These are phyloP conservation scores for Aspergillus glaucus DNA, from an alignment of 2,329 filamentous ascomycete species.

Conservation along the genomic window DNA sequence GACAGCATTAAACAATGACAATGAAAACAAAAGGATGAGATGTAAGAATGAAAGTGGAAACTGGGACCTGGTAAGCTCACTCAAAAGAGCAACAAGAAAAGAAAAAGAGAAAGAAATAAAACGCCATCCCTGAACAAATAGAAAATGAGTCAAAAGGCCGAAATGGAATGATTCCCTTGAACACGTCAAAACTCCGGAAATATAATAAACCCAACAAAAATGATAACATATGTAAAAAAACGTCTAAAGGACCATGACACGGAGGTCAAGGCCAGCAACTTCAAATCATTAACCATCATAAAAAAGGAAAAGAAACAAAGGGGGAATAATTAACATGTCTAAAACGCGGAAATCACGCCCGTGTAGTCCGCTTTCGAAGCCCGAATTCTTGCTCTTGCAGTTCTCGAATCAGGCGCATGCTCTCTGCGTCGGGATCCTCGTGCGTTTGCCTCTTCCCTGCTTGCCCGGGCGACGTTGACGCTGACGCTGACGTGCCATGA, in stretches of 20 bases:
- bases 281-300: not conserved
- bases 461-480: conserved; percentile 14
- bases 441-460: conserved; percentile 22
- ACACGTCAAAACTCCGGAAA: not conserved
- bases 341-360: conserved; percentile 8
- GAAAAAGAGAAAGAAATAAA: not conserved
- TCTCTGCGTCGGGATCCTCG: conserved; percentile 37
- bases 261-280: too few species aligned
- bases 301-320: not conserved
- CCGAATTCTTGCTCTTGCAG: conserved; percentile 43
- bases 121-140: not conserved
- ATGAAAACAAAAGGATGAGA: not conserved
- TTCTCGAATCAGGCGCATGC: conserved; percentile 39
- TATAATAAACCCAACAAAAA: too few species aligned
- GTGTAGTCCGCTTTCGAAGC: conserved; percentile 29
- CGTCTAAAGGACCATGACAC: too few species aligned
- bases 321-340: not conserved
- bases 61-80: not conserved
- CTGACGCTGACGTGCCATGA: not conserved
- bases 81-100: conserved; percentile 3
- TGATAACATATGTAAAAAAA: too few species aligned
- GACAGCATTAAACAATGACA: conserved; percentile 1
- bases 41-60: too few species aligned
- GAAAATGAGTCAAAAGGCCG: not conserved
- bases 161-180: not conserved